Evolutionary conservation across 306 rosid genomes (phyloP).

Genomic region (Urtica urens): DNA sequence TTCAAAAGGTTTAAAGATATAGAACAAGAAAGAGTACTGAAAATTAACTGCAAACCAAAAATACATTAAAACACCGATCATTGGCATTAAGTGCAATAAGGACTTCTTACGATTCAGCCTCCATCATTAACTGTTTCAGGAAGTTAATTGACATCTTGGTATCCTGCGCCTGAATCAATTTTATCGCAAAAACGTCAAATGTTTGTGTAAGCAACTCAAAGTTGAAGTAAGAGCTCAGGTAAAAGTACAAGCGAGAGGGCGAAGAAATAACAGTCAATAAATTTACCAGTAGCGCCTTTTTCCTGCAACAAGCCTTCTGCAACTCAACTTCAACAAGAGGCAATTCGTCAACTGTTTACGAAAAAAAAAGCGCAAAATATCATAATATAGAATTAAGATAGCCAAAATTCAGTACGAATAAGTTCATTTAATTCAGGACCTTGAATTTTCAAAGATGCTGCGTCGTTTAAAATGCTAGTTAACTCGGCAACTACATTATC

Average conservation of each 20-base stretch:
- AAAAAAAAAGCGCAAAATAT: constrained; percentile 18
- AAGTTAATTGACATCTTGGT: constrained; percentile 47
- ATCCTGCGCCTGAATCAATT: constrained; percentile 45
- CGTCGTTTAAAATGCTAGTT: constrained; percentile 42
- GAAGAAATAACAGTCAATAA: constrained; percentile 7
- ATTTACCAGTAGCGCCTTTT: constrained; percentile 52
- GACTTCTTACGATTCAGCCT: constrained; percentile 43
- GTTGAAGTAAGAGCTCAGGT: constrained; percentile 14
- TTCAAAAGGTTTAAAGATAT: background rate
- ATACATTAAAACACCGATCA: background rate
- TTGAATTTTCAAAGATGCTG: constrained; percentile 69
- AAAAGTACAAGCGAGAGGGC: background rate
- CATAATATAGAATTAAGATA: background rate
- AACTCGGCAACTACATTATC: constrained; percentile 48
- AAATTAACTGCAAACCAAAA: background rate
- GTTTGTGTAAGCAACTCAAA: constrained; percentile 2
- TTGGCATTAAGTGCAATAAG: background rate
- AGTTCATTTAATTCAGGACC: constrained; percentile 31
- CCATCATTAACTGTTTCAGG: constrained; percentile 51
- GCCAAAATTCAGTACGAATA: too few species aligned
- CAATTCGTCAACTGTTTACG: constrained; percentile 74
- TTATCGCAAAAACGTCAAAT: constrained; percentile 12
- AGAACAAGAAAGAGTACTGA: background rate
- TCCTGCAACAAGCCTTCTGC: constrained; percentile 70
- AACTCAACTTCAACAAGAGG: constrained; percentile 68